Base-by-base conservation (phyloP, 176 grass and related monocot genomes). In the Juncus inflexus region DNA sequence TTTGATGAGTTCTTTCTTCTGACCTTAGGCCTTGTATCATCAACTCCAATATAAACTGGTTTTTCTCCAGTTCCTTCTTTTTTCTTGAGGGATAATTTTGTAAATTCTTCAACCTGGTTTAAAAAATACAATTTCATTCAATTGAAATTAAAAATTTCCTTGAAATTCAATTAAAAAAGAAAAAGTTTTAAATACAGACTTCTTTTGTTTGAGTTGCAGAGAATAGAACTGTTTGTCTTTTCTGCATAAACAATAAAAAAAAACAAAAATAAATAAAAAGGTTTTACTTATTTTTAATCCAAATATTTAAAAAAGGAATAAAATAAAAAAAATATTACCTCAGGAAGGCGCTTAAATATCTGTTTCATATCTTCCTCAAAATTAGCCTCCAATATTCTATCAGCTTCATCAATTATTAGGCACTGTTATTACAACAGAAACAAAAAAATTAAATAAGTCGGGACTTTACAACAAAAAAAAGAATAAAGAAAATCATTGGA, bases 361-460 rank as follows among this genome's bases (percentile, higher is more conserved):
- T 82, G 63, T 42, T 72, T 74, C 79, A 82, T 82, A 55, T 82
- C 73, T 63, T 82, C 79, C 51, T 82, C 72, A 60, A 82, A 82
- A 65, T 82, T 82, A 8, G 65, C 63, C 42, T 74, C 79, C 49
- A 82, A 69, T 55, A 82, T 82, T 62, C 79, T 37, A 59, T 77
- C 79, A 52, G 79, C 79, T 72, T 82, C 73, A 71, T 82, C 79
- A 3, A 82, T 82, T 42, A 82, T 82, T 39, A 77, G 73, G 60
- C 74, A 65, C 79, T 82, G 57, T 7, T 69, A 59, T 28, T 28
- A 28, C 19, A 28, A 28, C 19, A 28, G 19, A 28, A 28, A 28
- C 19, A 28, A 28, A 28, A 28, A 28, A 28, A 28, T 28, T 28
- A 28, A 28, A 28, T 28, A 28, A 28, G 19, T 28, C 19, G 1